Conservation (phyloP, 108 stramenopile genomes). For the Skeletonema marinoi region DNA sequence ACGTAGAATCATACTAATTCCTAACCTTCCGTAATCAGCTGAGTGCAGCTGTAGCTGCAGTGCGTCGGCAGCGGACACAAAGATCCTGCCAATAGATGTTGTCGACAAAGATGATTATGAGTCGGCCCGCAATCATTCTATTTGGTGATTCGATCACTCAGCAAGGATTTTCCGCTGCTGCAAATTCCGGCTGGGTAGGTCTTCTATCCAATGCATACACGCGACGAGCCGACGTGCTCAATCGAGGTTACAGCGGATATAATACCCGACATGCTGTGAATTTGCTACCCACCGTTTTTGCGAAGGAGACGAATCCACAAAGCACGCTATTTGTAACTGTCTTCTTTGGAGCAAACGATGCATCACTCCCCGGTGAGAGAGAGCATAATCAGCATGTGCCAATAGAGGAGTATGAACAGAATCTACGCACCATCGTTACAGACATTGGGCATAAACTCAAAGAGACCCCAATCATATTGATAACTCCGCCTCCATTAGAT, state of each 20-base stretch:
- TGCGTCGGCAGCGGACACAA: too few species aligned
- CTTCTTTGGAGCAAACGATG: conserved; percentile 84
- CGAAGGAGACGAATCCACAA: neutral
- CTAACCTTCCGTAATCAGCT: neutral
- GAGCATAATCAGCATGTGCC: conserved; percentile 72
- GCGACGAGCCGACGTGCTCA: conserved; percentile 76
- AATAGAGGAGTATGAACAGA: conserved; percentile 55
- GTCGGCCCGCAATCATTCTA: conserved; percentile 42
- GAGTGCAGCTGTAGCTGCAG: too few species aligned
- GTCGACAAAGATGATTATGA: conserved; percentile 6
- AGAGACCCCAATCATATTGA: conserved; percentile 49
- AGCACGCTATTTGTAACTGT: conserved; percentile 39
- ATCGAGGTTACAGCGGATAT: conserved; percentile 75
- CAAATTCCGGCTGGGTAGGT: conserved; percentile 59
- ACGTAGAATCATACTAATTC: neutral
- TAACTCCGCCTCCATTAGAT: conserved; percentile 75
- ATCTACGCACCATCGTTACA: conserved; percentile 54
- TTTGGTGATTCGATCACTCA: conserved; percentile 83
- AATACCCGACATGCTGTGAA: conserved; percentile 53
- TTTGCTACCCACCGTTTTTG: conserved; percentile 19
- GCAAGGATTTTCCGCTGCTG: conserved; percentile 13
- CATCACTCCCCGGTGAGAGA: conserved; percentile 36
- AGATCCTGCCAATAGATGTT: too few species aligned
- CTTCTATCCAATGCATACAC: conserved; percentile 63
- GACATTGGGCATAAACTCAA: conserved; percentile 6